phyloP scores from a whole-genome alignment of 345 rosid genomes.

The Ceriops tagal region DNA sequence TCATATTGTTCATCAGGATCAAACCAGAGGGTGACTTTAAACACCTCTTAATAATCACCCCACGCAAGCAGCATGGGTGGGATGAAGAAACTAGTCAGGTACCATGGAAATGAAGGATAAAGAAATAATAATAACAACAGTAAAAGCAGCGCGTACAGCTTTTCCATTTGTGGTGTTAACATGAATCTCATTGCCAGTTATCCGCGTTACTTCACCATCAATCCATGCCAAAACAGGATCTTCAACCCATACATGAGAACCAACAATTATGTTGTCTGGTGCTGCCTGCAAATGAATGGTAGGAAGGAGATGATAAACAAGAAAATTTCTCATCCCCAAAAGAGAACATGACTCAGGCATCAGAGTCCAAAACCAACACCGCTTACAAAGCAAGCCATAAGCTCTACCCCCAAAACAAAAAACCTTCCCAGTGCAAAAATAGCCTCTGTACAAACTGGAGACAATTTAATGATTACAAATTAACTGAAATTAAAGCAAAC shows the following conservation, averaged over 20 bases:
- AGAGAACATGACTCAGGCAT: neutral
- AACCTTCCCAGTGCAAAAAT: too few relatives aligned
- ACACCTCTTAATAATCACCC: neutral
- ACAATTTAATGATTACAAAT: neutral
- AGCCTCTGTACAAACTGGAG: too few relatives aligned
- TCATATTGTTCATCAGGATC: too few relatives aligned
- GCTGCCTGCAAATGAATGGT: conserved; percentile 49
- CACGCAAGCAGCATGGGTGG: neutral
- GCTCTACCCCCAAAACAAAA: too few relatives aligned
- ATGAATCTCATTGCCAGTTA: conserved; percentile 46
- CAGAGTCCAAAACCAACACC: neutral
- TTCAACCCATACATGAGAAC: conserved; percentile 85
- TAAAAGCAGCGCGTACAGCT: conserved; percentile 38
- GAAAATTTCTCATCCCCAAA: neutral
- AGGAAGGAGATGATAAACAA: neutral
- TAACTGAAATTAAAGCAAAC: neutral
- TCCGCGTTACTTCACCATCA: conserved; percentile 59
- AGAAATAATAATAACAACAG: neutral
- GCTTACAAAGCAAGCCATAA: too few relatives aligned
- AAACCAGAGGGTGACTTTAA: neutral
- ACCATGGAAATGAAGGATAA: neutral
- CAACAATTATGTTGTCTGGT: conserved; percentile 60
- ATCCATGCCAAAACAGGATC: conserved; percentile 74
- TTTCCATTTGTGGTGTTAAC: conserved; percentile 52
- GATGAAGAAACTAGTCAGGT: neutral